Base-by-base conservation (phyloP, 2,329 filamentous ascomycete genomes). In the Pezicula carpinea region DNA sequence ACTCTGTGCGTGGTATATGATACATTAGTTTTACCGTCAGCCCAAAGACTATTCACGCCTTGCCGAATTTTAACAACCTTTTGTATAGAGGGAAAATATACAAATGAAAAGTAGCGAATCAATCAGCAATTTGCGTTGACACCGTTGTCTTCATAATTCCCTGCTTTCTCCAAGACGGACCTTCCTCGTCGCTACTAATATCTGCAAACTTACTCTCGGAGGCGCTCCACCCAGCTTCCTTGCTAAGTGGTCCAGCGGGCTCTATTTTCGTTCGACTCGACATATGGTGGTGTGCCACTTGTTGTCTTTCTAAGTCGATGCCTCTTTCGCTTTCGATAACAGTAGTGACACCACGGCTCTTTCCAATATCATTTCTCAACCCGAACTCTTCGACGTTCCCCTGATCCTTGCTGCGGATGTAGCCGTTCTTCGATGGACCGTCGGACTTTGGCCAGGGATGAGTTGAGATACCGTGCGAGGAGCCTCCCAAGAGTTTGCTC, bases 101-200 rank as follows among this genome's bases (percentile, higher is more conserved):
- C n/a, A n/a, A n/a, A n/a, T n/a, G n/a, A n/a, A n/a, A n/a, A n/a
- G n/a, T n/a, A n/a, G n/a, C n/a, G n/a, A n/a, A n/a, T n/a, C n/a
- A 13, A 3, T 29, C 10, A 29, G 35, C 44, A 34, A 45, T 41
- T 26, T 52, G 52, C 8, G 43, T 52, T 39, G 41, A 44, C 1
- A 51, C 47, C 7, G 51, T 53, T 1, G 51, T 55, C 32, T 51
- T 53, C 40, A 43, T 48, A 13, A 55, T 55, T 5, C 50, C 52
- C 10, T 29, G 26, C 2, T 15, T 14, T 19, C 43, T 34, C 51
- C 51, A 52, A 11, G 31, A 29, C 23, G 34, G 17, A 13, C 31
- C 44, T 11, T 50, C 51, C 19, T 55, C 53, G 34, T 39, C 43
- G 32, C 43, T 46, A n/a, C 47, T 48, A 22, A 29, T 38, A 31